phyloP scores from a whole-genome alignment of 2,329 filamentous ascomycete species.

The Tolypocladium ophioglossoides region DNA sequence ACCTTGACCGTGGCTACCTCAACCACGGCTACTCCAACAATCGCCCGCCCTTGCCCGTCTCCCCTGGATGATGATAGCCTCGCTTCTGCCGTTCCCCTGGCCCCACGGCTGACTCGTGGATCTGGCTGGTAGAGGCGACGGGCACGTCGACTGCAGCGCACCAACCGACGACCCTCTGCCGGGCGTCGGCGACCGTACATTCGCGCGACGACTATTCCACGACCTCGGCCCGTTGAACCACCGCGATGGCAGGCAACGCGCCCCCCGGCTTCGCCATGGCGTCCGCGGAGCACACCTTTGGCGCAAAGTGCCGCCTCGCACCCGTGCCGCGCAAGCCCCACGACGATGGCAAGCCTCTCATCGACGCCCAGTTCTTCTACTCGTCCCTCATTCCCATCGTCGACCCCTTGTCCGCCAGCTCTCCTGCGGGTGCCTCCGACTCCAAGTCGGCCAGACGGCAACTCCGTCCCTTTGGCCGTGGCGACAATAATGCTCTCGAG shows the following conservation, averaged over 20 bases:
- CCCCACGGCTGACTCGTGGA: conserved; percentile 1
- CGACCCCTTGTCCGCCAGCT: conserved; percentile 65
- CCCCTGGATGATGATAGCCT: not conserved
- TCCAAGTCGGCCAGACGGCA: conserved; percentile 44
- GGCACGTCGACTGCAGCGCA: not conserved
- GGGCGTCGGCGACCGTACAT: not conserved
- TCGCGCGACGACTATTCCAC: not conserved
- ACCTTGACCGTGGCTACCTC: not conserved
- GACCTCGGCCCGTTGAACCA: not conserved
- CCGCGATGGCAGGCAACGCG: no score
- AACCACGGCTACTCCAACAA: not conserved
- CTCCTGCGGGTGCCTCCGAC: conserved; percentile 40
- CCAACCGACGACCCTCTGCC: not conserved
- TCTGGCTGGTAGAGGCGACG: not conserved
- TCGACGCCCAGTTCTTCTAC: conserved; percentile 75
- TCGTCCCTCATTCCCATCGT: conserved; percentile 74
- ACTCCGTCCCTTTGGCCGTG: conserved; percentile 66
- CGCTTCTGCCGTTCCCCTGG: not conserved
- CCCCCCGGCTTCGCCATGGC: conserved; percentile 1
- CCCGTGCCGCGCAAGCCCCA: conserved; percentile 29
- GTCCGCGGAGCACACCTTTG: conserved; percentile 41
- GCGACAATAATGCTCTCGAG: conserved; percentile 72
- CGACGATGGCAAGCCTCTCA: conserved; percentile 42
- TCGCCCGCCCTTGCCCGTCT: not conserved
- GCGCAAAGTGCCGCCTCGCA: conserved; percentile 46